Base-by-base conservation (phyloP, 1,139 yeast species). In the Wickerhamomyces sp. region DNA sequence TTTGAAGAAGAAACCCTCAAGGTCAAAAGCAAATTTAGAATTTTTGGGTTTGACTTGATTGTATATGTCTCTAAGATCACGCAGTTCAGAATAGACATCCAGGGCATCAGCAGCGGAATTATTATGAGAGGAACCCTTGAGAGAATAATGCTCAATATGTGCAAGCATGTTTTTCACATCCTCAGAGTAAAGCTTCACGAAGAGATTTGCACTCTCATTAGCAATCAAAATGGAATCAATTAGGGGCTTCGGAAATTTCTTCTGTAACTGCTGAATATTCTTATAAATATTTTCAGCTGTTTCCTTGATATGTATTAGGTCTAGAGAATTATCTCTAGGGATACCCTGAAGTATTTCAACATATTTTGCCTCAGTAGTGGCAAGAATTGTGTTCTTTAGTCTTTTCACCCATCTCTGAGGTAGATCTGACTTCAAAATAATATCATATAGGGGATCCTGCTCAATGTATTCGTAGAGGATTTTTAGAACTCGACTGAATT, bases 311-410 rank as follows among this genome's bases (percentile, higher is more conserved):
- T 85, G 87, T 30, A 73, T 59, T 11, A 83, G 67, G 45, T 70
- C 78, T 15, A 85, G 65, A 0, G 83, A 70, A 46, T 73, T 71
- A 57, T 85, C 91, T 48, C 87, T 69, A 0, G 95, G 94, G 26
- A 85, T 66, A n/a, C 67, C 67, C 9, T 73, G 69, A 32, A 86
- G 67, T 23, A 81, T 61, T 10, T 75, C 74, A 14, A 81, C 80
- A 57, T 87, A 87, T 53, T 81, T 74, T 4, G 63, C 55, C 51
- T 82, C 88, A 2, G 89, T 75, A 0, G 78, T 71, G 18, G 75
- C 68, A 23, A 78, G 65, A 10, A 84, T 63, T 0, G 78, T 57
- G 38, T 73, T 75, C 11, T 73, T 70, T 10, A 83, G 62, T 44
- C 69, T 69, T 52, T 72, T 75, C 41, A 80, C 72, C 80, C 83